Percentiles rank a stretch among this genome's conserved stretches.
Conservation (phyloP, 2,329 filamentous ascomycete genomes). For the Colletotrichum chrysophilum region DNA sequence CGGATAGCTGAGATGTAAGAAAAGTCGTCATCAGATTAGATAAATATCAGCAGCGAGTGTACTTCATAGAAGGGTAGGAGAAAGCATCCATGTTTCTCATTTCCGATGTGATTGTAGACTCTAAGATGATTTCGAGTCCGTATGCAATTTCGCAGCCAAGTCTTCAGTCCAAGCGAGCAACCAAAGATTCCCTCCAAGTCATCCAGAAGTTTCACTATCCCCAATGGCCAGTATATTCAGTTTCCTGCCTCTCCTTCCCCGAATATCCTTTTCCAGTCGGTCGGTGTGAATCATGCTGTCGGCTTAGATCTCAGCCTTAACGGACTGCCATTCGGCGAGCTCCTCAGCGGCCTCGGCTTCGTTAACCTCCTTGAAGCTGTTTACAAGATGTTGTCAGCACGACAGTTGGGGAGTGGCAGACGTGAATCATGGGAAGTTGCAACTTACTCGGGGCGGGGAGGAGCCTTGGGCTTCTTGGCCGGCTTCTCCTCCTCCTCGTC, state of each 20-base stretch:
- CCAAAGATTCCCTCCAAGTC: not conserved
- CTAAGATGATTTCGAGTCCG: not conserved
- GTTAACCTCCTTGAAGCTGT: not conserved
- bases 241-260: not conserved
- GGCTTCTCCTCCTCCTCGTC: constrained; percentile 28
- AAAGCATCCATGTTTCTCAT: not conserved
- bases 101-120: not conserved
- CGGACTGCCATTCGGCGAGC: not conserved
- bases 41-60: not conserved
- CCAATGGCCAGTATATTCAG: not conserved
- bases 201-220: not conserved
- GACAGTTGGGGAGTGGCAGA: not conserved
- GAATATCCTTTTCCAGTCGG: not conserved
- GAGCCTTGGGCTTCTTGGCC: constrained; percentile 22
- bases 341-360: not conserved
- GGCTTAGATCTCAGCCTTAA: not conserved
- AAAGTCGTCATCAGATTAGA: not conserved
- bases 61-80: not conserved
- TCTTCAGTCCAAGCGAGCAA: not conserved
- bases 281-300: not conserved
- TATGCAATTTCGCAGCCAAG: not conserved
- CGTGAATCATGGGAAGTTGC: not conserved
- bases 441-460: not conserved
- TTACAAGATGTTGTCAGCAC: not conserved
- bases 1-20: not conserved